Conservation (phyloP, 768 basidiomycete species). For the Termitomyces sp. region DNA sequence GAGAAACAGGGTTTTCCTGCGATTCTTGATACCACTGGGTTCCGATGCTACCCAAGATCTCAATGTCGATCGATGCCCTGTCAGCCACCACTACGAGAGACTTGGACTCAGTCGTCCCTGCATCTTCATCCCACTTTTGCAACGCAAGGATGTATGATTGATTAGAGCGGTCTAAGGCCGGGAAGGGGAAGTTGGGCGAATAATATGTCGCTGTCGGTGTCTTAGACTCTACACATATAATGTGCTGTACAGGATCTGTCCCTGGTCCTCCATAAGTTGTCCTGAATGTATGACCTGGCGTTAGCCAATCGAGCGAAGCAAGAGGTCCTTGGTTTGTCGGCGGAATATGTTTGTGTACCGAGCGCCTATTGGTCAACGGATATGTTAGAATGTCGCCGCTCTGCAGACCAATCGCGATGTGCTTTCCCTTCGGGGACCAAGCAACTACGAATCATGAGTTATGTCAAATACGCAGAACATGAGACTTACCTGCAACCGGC, state of each 20-base stretch:
- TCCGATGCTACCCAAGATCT: slow-evolving; percentile 35
- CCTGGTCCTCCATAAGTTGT: slow-evolving; percentile 48
- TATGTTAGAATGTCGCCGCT: slow-evolving; percentile 69
- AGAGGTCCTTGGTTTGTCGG: slow-evolving; percentile 42
- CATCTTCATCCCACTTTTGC: slow-evolving; percentile 42
- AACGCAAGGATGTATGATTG: slow-evolving; percentile 31
- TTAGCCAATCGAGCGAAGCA: slow-evolving; percentile 61
- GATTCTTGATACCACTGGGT: slow-evolving; percentile 43
- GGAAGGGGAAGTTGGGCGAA: slow-evolving; percentile 35
- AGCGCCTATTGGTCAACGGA: slow-evolving; percentile 45
- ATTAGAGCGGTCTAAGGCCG: slow-evolving; percentile 30
- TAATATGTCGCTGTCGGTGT: slow-evolving; percentile 31
- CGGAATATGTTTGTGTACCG: slow-evolving; percentile 57
- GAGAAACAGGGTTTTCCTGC: slow-evolving; percentile 46
- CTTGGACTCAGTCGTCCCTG: slow-evolving; percentile 29
- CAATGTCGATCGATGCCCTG: slow-evolving; percentile 39
- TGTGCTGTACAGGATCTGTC: slow-evolving; percentile 33
- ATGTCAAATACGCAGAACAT: neutral
- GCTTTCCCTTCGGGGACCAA: slow-evolving; percentile 87
- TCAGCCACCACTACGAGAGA: slow-evolving; percentile 42
- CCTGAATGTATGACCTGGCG: slow-evolving; percentile 62
- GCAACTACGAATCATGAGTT: slow-evolving; percentile 41
- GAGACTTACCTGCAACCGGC: slow-evolving; percentile 54
- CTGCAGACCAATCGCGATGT: slow-evolving; percentile 69
- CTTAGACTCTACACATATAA: slow-evolving; percentile 38